Evolutionary conservation across 164 flowering plant species (phyloP).

Genomic region (Taxillus chinensis): DNA sequence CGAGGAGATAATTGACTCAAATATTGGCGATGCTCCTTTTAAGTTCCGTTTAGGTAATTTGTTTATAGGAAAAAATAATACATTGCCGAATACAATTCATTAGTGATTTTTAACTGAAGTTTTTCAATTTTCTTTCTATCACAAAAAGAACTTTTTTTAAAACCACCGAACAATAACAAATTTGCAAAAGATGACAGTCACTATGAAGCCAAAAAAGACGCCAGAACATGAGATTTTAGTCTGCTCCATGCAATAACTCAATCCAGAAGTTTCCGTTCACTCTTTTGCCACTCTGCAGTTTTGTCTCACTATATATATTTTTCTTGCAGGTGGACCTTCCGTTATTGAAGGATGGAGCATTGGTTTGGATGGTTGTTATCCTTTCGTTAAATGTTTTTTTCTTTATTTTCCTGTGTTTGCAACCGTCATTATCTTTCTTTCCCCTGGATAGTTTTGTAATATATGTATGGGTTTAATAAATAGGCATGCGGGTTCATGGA

Average conservation of each 20-base stretch:
- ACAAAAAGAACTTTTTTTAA: too few species aligned
- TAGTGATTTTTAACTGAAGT: too few species aligned
- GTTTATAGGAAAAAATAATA: too few species aligned
- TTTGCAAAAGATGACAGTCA: too few species aligned
- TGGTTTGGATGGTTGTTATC: conserved; percentile 35
- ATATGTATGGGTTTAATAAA: conserved; percentile 2
- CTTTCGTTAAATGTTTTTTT: not conserved
- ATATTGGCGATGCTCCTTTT: conserved; percentile 16
- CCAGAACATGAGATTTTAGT: too few species aligned
- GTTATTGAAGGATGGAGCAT: conserved; percentile 28
- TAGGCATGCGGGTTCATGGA: conserved; percentile 48
- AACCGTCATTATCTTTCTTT: not conserved
- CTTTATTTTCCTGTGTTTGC: not conserved
- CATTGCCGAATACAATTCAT: too few species aligned
- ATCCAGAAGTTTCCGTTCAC: too few species aligned
- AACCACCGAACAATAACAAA: too few species aligned
- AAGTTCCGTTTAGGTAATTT: conserved; percentile 36
- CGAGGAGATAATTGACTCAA: conserved; percentile 33
- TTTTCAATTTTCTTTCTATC: too few species aligned
- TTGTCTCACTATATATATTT: not conserved
- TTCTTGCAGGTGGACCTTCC: conserved; percentile 16
- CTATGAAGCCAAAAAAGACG: too few species aligned
- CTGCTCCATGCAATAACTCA: too few species aligned
- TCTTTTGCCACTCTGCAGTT: too few species aligned
- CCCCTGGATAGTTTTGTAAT: not conserved